These are phyloP conservation scores for Xanthoconium stramineum DNA, from an alignment of 768 basidiomycete species.

Conservation along the genomic window DNA sequence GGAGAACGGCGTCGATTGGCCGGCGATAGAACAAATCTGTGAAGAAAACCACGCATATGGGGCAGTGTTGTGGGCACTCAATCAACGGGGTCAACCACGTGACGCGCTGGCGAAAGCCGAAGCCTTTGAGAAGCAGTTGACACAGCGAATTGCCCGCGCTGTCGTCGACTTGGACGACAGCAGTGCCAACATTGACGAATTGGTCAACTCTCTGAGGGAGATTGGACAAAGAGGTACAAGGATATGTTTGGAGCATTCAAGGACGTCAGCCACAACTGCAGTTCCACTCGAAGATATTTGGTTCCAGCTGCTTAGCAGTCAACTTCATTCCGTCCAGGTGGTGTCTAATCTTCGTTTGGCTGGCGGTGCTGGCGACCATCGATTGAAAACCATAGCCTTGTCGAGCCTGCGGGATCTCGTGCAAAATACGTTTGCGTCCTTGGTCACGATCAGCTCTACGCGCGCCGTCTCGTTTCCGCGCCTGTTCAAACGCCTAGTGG, in stretches of 20 bases:
- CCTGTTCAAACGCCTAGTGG: constrained; percentile 88
- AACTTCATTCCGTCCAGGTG: constrained; percentile 75
- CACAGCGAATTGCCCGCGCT: constrained; percentile 40
- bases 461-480: constrained; percentile 84
- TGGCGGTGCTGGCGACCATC: constrained; percentile 19
- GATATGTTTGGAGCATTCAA: constrained; percentile 70
- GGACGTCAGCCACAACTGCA: constrained; percentile 36
- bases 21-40: constrained; percentile 56
- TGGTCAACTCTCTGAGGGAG: constrained; percentile 50
- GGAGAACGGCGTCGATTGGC: constrained; percentile 51
- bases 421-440: constrained; percentile 77
- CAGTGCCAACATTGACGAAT: constrained; percentile 27
- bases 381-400: constrained; percentile 30
- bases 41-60: constrained; percentile 65
- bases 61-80: constrained; percentile 78
- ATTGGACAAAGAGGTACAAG: constrained; percentile 60
- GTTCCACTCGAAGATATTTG: constrained; percentile 78
- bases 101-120: constrained; percentile 69
- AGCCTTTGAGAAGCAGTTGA: constrained; percentile 50
- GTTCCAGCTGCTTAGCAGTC: constrained; percentile 80
- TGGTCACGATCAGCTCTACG: constrained; percentile 82
- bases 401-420: constrained; percentile 67
- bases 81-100: constrained; percentile 58
- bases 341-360: constrained; percentile 46
- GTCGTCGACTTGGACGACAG: constrained; percentile 27